Evolutionary conservation across 2,329 filamentous ascomycete genomes (phyloP).

Genomic region (Aspergillus chevalieri): DNA sequence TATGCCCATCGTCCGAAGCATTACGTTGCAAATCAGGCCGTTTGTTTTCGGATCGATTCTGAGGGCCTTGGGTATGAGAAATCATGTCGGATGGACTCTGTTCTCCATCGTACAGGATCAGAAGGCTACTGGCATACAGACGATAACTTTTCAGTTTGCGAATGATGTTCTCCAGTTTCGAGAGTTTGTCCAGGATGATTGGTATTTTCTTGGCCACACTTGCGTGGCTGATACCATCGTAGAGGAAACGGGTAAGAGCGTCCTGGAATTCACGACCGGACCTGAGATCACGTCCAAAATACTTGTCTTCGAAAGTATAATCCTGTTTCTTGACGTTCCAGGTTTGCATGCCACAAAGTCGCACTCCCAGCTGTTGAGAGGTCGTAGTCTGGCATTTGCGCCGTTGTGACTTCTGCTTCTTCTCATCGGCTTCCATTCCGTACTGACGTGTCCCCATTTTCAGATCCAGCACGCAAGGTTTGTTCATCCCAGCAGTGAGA

Average conservation of each 20-base stretch:
- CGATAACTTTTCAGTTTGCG: constrained; percentile 74
- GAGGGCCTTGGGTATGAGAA: constrained; percentile 12
- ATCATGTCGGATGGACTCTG: constrained; percentile 19
- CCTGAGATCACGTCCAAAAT: constrained; percentile 83
- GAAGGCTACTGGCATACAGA: constrained; percentile 88
- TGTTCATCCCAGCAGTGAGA: constrained; percentile 91
- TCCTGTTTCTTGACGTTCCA: constrained; percentile 80
- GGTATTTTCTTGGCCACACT: constrained; percentile 85
- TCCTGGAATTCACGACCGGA: constrained; percentile 83
- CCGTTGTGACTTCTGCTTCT: constrained; percentile 88
- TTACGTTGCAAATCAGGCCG: constrained; percentile 30
- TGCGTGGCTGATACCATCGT: constrained; percentile 74
- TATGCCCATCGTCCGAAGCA: constrained; percentile 31
- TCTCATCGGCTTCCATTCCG: constrained; percentile 81
- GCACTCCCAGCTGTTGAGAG: constrained; percentile 81
- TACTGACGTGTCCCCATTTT: constrained; percentile 99
- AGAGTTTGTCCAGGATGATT: constrained; percentile 75
- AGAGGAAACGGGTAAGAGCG: constrained; percentile 82
- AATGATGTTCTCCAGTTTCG: constrained; percentile 76
- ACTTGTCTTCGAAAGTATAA: constrained; percentile 97
- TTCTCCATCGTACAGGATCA: constrained; percentile 94
- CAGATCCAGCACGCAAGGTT: constrained; percentile 91
- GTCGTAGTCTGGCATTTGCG: constrained; percentile 91
- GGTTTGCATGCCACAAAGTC: constrained; percentile 91
- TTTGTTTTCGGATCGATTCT: constrained; percentile 16